Evolutionary conservation across 2,329 filamentous ascomycete species (phyloP).

Genomic region (Clonostachys sp.): DNA sequence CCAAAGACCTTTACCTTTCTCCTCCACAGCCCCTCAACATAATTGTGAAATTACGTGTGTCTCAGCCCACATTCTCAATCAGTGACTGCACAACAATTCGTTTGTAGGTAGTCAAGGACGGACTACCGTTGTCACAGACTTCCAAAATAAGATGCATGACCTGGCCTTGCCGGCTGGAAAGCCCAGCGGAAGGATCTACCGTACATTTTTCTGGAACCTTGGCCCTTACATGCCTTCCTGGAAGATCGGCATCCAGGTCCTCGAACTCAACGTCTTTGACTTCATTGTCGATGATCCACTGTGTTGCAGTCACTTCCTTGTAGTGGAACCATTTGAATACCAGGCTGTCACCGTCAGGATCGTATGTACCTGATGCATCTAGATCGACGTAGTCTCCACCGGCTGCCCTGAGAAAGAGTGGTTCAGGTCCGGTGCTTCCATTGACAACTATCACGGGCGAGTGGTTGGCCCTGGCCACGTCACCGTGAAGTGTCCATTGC

Average conservation of each 20-base stretch:
- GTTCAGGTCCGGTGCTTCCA: constrained; percentile 21
- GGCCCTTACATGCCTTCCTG: constrained; percentile 8
- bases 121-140: constrained; percentile 35
- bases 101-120: constrained; percentile 39
- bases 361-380: constrained; percentile 36
- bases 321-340: constrained; percentile 48
- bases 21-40: too few species aligned
- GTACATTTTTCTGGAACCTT: constrained; percentile 23
- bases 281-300: constrained; percentile 35
- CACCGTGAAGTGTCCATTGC: constrained; percentile 23
- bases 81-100: constrained; percentile 29
- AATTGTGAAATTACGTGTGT: not conserved
- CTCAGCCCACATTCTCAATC: constrained; percentile 15
- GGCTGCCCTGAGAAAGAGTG: constrained; percentile 28
- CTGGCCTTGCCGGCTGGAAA: constrained; percentile 30
- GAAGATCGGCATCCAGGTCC: too few species aligned
- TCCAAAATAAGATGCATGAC: constrained; percentile 43
- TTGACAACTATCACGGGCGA: constrained; percentile 37
- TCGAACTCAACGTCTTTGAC: constrained; percentile 13
- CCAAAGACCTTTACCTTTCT: too few species aligned
- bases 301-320: constrained; percentile 23
- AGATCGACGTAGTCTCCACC: constrained; percentile 31
- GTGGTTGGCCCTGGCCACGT: constrained; percentile 31
- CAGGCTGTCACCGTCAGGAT: constrained; percentile 36
- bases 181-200: constrained; percentile 13